These are phyloP conservation scores for Sporothrix humicola DNA, from an alignment of 2,329 filamentous ascomycete species.

Conservation along the genomic window DNA sequence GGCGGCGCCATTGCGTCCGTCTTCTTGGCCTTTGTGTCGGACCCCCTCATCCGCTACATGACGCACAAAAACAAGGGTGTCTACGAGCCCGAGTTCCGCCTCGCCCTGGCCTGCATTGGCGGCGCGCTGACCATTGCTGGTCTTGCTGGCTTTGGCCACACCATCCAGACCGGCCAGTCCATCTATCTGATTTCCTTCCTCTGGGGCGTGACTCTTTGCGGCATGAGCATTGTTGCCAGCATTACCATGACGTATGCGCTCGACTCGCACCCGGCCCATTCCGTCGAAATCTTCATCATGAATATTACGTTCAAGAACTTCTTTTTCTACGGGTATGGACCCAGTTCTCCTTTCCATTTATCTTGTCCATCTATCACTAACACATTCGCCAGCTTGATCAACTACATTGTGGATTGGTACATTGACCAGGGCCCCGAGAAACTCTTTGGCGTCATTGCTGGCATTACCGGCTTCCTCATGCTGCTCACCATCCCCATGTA, in stretches of 20 bases:
- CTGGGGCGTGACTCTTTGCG: neutral
- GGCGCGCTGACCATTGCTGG: neutral
- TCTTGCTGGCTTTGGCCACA: neutral
- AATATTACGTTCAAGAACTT: neutral
- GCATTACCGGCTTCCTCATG: neutral
- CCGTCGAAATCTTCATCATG: conserved; percentile 1
- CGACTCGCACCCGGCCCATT: neutral
- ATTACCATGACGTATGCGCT: conserved; percentile 1
- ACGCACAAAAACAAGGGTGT: conserved; percentile 2
- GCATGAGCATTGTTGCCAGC: neutral
- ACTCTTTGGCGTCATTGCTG: neutral
- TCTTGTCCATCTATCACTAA: neutral
- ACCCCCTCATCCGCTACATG: neutral
- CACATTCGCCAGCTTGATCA: neutral
- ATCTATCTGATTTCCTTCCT: conserved; percentile 3
- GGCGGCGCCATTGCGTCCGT: neutral
- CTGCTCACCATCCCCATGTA: neutral
- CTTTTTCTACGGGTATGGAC: neutral
- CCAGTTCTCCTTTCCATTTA: neutral
- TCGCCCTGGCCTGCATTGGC: neutral
- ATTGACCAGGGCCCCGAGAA: neutral
- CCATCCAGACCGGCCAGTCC: neutral
- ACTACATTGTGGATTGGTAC: neutral
- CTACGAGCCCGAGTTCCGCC: neutral
- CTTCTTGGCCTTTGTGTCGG: neutral